These are phyloP conservation scores for Cutaneotrichosporon daszewskae DNA, from an alignment of 1,284 basidiomycete species.

Conservation along the genomic window DNA sequence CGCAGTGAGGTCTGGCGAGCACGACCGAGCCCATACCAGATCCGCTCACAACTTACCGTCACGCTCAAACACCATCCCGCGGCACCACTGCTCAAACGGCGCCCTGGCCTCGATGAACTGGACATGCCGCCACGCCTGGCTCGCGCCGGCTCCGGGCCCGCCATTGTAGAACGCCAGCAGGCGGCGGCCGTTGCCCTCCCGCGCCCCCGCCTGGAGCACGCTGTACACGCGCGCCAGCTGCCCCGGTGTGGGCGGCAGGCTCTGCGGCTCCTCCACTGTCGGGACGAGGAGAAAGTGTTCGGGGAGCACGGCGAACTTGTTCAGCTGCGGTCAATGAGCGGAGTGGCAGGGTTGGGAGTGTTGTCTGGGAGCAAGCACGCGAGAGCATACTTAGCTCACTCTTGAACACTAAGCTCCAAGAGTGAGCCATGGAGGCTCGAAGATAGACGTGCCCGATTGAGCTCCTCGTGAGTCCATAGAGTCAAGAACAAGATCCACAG, in stretches of 20 bases:
- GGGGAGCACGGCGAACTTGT: slow-evolving; percentile 65
- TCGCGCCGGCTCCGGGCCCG: slow-evolving; percentile 73
- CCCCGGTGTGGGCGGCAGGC: slow-evolving; percentile 65
- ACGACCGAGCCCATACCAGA: background rate
- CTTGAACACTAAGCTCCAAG: no score
- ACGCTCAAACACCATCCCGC: slow-evolving; percentile 56
- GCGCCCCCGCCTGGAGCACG: slow-evolving; percentile 60
- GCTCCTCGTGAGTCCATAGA: no score
- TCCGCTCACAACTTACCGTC: slow-evolving; percentile 50
- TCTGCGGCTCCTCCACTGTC: slow-evolving; percentile 53
- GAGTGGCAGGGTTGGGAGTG: no score
- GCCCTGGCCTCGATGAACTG: slow-evolving; percentile 69
- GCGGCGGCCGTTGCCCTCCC: slow-evolving; percentile 50
- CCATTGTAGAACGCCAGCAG: slow-evolving; percentile 83
- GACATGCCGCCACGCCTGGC: slow-evolving; percentile 79
- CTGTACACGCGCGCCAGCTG: slow-evolving; percentile 70
- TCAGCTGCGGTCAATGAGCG: slow-evolving; percentile 21
- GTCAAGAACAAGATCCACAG: no score
- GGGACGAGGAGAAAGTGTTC: slow-evolving; percentile 65
- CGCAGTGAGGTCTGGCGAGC: no score
- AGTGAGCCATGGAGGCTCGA: no score
- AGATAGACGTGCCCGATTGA: background rate
- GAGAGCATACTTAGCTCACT: no score
- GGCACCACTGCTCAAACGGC: slow-evolving; percentile 66
- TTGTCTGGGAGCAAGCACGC: background rate